A percentile compares a stretch with the other conserved stretches of the same genome.
Evolutionary conservation across 2,329 filamentous ascomycete genomes (phyloP).

Genomic region (Alternaria brassicicola): DNA sequence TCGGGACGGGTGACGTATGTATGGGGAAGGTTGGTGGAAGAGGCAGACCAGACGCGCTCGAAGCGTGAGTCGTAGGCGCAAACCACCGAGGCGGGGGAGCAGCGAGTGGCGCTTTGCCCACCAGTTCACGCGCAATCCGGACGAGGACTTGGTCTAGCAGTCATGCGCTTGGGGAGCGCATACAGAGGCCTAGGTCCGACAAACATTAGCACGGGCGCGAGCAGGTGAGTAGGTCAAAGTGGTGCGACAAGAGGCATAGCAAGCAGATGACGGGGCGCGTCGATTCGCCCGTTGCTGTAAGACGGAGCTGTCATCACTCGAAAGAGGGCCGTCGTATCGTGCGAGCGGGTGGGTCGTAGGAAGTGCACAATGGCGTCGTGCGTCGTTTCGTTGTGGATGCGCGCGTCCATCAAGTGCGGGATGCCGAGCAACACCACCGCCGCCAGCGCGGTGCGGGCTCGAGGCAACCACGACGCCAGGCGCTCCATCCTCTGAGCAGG

Average conservation of each 20-base stretch:
- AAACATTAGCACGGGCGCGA: conserved; percentile 47
- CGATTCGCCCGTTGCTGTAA: conserved; percentile 41
- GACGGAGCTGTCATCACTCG: conserved; percentile 48
- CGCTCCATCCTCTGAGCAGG: conserved; percentile 17
- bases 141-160: conserved; percentile 29
- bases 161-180: conserved; percentile 36
- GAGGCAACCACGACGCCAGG: conserved; percentile 24
- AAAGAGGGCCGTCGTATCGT: conserved; percentile 37
- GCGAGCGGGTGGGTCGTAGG: conserved; percentile 26
- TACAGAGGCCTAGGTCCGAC: conserved; percentile 35
- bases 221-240: conserved; percentile 30
- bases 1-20: conserved; percentile 11
- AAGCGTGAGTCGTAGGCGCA: conserved; percentile 32
- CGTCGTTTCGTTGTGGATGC: conserved; percentile 37
- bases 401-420: conserved; percentile 32
- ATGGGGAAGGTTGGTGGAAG: conserved; percentile 18
- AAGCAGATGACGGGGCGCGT: conserved; percentile 35
- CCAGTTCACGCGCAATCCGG: conserved; percentile 32
- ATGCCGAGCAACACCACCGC: conserved; percentile 29
- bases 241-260: conserved; percentile 35
- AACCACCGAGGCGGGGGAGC: conserved; percentile 25
- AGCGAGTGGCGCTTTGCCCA: conserved; percentile 27
- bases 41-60: conserved; percentile 26
- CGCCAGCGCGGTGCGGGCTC: conserved; percentile 14
- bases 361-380: conserved; percentile 41